A percentile compares a stretch with the other conserved stretches of the same genome.
Evolutionary conservation across 768 basidiomycete genomes (phyloP).

Genomic region (Cyclocybe cylindracea): DNA sequence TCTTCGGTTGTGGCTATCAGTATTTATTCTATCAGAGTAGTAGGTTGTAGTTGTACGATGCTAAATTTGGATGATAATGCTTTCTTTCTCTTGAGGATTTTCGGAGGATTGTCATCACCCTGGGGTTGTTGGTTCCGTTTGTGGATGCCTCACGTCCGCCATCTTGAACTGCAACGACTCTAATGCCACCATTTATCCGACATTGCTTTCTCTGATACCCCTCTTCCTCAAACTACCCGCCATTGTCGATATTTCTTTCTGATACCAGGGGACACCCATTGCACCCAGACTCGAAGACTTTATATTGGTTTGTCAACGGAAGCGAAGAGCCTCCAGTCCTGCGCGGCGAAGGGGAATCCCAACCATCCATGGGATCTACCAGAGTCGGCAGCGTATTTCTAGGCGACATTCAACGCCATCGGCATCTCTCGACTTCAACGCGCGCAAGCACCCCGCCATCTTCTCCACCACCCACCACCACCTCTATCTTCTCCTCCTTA

Average conservation of each 20-base stretch:
- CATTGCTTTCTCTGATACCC: too few species aligned
- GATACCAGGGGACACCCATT: background rate
- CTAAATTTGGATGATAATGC: background rate
- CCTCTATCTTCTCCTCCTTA: constrained; percentile 32
- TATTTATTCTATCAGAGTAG: background rate
- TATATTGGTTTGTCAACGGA: background rate
- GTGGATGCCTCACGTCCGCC: background rate
- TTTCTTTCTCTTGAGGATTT: too few species aligned
- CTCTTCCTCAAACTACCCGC: background rate
- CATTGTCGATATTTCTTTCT: background rate
- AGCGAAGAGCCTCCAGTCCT: background rate
- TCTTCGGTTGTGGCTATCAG: background rate
- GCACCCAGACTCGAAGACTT: too few species aligned
- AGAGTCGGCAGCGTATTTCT: constrained; percentile 78
- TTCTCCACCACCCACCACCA: constrained; percentile 39
- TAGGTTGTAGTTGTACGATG: too few species aligned
- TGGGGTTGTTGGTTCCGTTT: too few species aligned
- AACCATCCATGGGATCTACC: constrained; percentile 16
- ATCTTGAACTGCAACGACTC: background rate
- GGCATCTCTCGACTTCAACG: constrained; percentile 60
- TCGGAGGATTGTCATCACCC: too few species aligned
- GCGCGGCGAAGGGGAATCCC: background rate
- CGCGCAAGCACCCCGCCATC: constrained; percentile 36
- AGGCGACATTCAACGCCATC: constrained; percentile 71
- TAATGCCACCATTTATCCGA: too few species aligned